Conservation (phyloP, 2,329 filamentous ascomycete species). For the Paraphaeosphaeria minitans region DNA sequence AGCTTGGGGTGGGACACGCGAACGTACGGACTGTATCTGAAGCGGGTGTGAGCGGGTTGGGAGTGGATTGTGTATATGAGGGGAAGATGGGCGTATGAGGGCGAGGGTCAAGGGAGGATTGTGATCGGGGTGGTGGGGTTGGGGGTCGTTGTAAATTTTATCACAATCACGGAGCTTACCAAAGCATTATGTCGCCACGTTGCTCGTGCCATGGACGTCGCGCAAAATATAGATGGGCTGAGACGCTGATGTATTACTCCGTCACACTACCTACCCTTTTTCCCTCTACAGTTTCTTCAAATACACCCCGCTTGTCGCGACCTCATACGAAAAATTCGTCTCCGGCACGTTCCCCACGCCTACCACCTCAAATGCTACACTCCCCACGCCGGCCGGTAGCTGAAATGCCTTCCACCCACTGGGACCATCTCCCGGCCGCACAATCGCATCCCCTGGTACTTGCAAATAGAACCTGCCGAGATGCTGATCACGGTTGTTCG, state of each 20-base stretch:
- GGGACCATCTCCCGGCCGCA: background rate
- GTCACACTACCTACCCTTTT: too few relatives aligned
- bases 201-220: too few relatives aligned
- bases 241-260: too few relatives aligned
- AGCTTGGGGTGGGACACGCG: background rate
- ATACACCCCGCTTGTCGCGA: background rate
- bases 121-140: too few relatives aligned
- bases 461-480: background rate
- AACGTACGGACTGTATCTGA: background rate
- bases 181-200: too few relatives aligned
- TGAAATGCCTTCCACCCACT: background rate
- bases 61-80: too few relatives aligned
- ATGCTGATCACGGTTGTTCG: conserved; percentile 3
- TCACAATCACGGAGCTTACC: too few relatives aligned
- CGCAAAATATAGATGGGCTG: too few relatives aligned
- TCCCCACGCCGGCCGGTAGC: background rate
- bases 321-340: background rate
- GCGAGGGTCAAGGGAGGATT: too few relatives aligned
- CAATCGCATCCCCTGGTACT: background rate
- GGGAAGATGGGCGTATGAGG: too few relatives aligned
- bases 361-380: background rate
- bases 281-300: background rate
- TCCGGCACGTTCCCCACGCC: background rate
- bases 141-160: too few relatives aligned
- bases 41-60: background rate